Evolutionary conservation across 2,329 filamentous ascomycete genomes (phyloP), one percentile per base, ranked within the genome.

Genomic region (Colletotrichum tamarilloi): DNA sequence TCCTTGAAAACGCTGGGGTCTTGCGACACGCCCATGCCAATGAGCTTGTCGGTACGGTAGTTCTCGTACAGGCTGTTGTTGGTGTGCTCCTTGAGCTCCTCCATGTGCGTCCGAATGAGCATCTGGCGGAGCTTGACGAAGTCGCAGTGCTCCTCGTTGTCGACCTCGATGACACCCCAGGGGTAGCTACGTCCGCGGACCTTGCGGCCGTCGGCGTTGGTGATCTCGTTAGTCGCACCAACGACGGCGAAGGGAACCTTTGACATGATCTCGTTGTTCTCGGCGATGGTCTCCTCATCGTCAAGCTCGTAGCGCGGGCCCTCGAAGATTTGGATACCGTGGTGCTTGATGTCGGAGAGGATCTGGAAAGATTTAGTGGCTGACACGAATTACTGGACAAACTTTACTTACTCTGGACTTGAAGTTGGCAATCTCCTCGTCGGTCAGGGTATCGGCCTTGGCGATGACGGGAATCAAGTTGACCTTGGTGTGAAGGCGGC

Each of bases 231-330:
- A 84, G 97, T 98, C 78, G 97, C 96, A 87, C 97, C 97, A 76
- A 99, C 97, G 78, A 99, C 95, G 66, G 97, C 97, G 80, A 99
- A 99, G 53, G 97, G 97, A 73, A 99, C 96, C 91, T 98, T 98
- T 83, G 96, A 98, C 95, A 99, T 97, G 85, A 99, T 99, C 88
- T 99, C 97, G 85, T 97, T 97, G 90, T 99, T 99, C 90, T 99
- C 97, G 30, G 97, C 97, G 83, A 99, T 98, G 49, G 97, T 99
- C 90, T 99, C 97, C 86, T 99, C 97, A 78, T 99, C 97, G 81
- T 99, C 97, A 76, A 98, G 93, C 87, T 99, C 97, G 85, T 99
- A 99, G 78, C 96, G 94, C 77, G 97, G 97, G 8, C 97, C 97
- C 85, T 99, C 97, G 83, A 99, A 99, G 86, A 99, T 99, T 85